A percentile compares a stretch with the other conserved stretches of the same genome.
phyloP scores from a whole-genome alignment of 2,329 filamentous ascomycete genomes.

The Fonsecaea pedrosoi region DNA sequence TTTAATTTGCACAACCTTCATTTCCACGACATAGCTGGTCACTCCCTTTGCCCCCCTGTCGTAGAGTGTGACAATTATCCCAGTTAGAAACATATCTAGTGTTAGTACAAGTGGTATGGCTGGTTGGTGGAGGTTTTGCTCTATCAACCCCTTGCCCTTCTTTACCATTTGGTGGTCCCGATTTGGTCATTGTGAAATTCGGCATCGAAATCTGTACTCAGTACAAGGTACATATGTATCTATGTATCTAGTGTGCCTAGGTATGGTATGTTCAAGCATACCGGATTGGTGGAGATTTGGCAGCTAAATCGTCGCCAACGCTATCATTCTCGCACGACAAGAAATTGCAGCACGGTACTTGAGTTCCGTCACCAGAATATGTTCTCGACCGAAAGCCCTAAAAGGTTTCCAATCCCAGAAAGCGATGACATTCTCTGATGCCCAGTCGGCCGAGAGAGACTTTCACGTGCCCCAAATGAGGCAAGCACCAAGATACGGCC shows the following conservation, averaged over 20 bases:
- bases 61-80: no score
- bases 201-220: not conserved
- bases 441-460: not conserved
- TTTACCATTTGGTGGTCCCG: not conserved
- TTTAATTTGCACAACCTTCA: not conserved
- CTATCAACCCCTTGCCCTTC: not conserved
- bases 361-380: not conserved
- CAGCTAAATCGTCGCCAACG: not conserved
- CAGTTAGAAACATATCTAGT: no score
- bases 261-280: not conserved
- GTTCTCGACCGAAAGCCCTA: conserved; percentile 1
- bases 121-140: not conserved
- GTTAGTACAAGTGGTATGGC: no score
- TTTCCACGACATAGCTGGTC: not conserved
- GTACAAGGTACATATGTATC: no score
- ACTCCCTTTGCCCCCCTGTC: not conserved
- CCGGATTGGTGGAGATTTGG: not conserved
- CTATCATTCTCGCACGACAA: not conserved
- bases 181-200: not conserved
- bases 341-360: not conserved
- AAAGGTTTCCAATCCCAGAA: not conserved
- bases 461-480: not conserved
- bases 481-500: not conserved
- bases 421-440: not conserved
- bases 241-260: not conserved